Conservation (phyloP, 73 alveolate species). For the Paramecium pentaurelia region DNA sequence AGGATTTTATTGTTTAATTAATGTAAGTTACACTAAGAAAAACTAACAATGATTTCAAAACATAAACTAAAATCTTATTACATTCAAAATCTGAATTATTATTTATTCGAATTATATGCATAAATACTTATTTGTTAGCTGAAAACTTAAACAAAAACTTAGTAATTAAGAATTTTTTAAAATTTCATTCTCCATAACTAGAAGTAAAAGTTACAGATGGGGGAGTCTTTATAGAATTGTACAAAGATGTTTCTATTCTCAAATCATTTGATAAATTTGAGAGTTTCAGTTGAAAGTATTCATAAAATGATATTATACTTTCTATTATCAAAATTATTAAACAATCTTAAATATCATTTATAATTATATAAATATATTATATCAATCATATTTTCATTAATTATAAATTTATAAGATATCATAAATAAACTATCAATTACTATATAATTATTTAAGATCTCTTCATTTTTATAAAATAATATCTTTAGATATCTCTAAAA, state of each 20-base stretch:
- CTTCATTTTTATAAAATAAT: too few species aligned
- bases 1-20: background rate
- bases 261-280: background rate
- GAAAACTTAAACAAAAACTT: background rate
- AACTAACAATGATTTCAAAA: background rate
- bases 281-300: background rate
- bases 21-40: background rate
- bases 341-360: background rate
- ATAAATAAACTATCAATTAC: too few species aligned
- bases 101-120: background rate
- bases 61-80: background rate
- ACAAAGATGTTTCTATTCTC: background rate
- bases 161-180: background rate
- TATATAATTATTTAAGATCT: too few species aligned
- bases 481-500: too few species aligned
- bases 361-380: too few species aligned
- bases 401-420: too few species aligned
- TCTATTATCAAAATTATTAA: background rate
- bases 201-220: background rate
- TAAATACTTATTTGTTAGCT: background rate
- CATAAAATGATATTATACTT: background rate
- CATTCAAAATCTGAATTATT: background rate
- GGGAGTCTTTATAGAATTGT: background rate
- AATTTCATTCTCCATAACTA: background rate
- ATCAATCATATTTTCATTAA: too few species aligned